phyloP scores from a whole-genome alignment of 768 basidiomycete species.

The Hortiboletus campestris region DNA sequence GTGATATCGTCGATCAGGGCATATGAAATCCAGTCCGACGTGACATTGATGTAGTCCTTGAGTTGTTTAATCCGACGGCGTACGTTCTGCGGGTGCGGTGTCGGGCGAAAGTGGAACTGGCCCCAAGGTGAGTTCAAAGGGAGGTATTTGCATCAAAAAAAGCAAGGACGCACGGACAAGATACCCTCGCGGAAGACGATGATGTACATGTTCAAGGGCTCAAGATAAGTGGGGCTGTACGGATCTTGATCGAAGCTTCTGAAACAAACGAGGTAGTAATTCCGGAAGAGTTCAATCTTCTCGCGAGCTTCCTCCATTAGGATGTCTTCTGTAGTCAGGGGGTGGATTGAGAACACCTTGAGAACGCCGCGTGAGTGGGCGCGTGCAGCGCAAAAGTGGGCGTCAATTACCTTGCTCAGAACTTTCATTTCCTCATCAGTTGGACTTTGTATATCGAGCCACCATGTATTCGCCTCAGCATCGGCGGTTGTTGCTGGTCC shows the following conservation, averaged over 20 bases:
- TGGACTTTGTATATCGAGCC: constrained; percentile 90
- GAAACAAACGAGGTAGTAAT: constrained; percentile 99
- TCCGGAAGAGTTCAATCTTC: constrained; percentile 98
- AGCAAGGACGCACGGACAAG: constrained; percentile 65
- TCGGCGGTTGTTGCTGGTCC: constrained; percentile 32
- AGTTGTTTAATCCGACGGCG: constrained; percentile 97
- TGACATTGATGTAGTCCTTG: constrained; percentile 98
- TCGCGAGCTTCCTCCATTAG: constrained; percentile 99
- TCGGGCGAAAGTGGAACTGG: constrained; percentile 96
- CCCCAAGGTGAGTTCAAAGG: background rate
- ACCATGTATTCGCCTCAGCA: constrained; percentile 86
- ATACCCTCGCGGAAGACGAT: constrained; percentile 98
- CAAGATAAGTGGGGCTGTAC: constrained; percentile 94
- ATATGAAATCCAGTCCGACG: constrained; percentile 99
- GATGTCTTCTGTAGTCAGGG: constrained; percentile 98
- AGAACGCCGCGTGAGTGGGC: constrained; percentile 5
- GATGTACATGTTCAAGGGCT: constrained; percentile 99
- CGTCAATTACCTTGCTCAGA: constrained; percentile 73
- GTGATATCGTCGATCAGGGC: constrained; percentile 99
- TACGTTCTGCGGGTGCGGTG: constrained; percentile 97
- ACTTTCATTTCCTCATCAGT: constrained; percentile 99
- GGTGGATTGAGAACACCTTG: constrained; percentile 95
- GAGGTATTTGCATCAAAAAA: background rate
- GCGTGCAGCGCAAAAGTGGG: background rate
- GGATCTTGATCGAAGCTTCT: constrained; percentile 98